Evolutionary conservation across 345 rosid genomes (phyloP).

Genomic region (Carallia pectinifolia): DNA sequence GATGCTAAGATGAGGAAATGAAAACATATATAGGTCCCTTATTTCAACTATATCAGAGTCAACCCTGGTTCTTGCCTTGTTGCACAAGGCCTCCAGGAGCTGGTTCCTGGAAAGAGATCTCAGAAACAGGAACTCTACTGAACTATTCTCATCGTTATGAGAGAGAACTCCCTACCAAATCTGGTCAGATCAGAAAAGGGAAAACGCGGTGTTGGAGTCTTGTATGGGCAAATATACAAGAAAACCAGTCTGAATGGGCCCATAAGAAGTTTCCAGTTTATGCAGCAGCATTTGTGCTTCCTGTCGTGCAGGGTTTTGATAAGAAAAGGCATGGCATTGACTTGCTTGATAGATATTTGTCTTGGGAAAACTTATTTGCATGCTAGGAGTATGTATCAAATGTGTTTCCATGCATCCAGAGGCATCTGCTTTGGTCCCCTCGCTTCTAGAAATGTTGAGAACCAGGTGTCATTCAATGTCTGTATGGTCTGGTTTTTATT

Average conservation of each 20-base stretch:
- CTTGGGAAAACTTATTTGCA: slow-evolving; percentile 88
- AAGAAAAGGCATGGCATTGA: slow-evolving; percentile 91
- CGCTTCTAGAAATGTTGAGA: slow-evolving; percentile 78
- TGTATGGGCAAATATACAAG: slow-evolving; percentile 42
- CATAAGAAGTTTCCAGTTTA: slow-evolving; percentile 80
- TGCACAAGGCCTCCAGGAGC: slow-evolving; percentile 61
- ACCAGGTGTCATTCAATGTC: slow-evolving; percentile 51
- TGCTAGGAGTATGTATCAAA: slow-evolving; percentile 91
- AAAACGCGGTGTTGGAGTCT: slow-evolving; percentile 85
- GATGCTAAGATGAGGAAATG: slow-evolving; percentile 54
- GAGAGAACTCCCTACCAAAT: slow-evolving; percentile 73
- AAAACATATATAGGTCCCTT: slow-evolving; percentile 46
- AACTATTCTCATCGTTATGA: slow-evolving; percentile 80
- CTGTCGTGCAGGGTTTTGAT: slow-evolving; percentile 93
- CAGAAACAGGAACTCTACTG: slow-evolving; percentile 54
- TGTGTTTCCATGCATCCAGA: slow-evolving; percentile 94
- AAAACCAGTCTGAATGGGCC: slow-evolving; percentile 50
- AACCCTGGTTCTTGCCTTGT: slow-evolving; percentile 93
- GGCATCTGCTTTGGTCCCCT: slow-evolving; percentile 74
- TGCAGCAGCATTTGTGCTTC: slow-evolving; percentile 97
- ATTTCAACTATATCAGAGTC: slow-evolving; percentile 72
- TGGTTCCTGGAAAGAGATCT: slow-evolving; percentile 73
- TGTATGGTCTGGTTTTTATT: background rate
- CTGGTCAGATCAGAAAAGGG: slow-evolving; percentile 58
- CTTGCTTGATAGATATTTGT: slow-evolving; percentile 91